Percentiles rank a stretch among this genome's conserved stretches.
Conservation (phyloP, 2,329 filamentous ascomycete genomes). For the Cercospora janseana region DNA sequence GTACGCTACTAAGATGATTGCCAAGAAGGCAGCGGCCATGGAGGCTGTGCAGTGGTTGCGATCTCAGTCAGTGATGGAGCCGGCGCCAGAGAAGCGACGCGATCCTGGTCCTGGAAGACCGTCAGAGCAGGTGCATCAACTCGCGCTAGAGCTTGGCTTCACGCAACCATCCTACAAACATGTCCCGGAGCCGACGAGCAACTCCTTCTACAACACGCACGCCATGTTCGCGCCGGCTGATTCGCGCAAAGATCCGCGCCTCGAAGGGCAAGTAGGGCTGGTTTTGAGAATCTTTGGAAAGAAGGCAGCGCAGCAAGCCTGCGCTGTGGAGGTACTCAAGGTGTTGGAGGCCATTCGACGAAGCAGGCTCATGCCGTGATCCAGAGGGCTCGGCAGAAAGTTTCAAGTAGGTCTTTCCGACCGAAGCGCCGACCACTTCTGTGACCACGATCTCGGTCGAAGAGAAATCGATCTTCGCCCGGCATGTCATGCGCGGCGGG, state of each 20-base stretch:
- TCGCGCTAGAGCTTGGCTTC: slow-evolving; percentile 30
- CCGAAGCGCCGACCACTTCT: too few species aligned
- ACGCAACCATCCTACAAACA: slow-evolving; percentile 26
- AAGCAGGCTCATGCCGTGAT: slow-evolving; percentile 6
- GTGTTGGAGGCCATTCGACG: slow-evolving; percentile 40
- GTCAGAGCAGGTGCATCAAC: slow-evolving; percentile 25
- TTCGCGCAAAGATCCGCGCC: slow-evolving; percentile 25
- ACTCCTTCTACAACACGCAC: slow-evolving; percentile 38
- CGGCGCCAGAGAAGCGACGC: slow-evolving; percentile 13
- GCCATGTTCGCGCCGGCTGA: slow-evolving; percentile 38
- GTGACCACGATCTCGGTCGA: too few species aligned
- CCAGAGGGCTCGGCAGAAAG: neutral
- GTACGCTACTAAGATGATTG: slow-evolving; percentile 44
- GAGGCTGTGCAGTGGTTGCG: slow-evolving; percentile 46
- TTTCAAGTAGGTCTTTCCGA: rapidly evolving
- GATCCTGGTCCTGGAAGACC: slow-evolving; percentile 9
- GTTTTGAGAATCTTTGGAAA: slow-evolving; percentile 47
- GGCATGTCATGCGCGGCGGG: too few species aligned
- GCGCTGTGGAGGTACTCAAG: slow-evolving; percentile 44
- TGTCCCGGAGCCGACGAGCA: slow-evolving; percentile 14
- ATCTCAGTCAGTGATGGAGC: slow-evolving; percentile 30
- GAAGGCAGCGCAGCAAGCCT: slow-evolving; percentile 51
- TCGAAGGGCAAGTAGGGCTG: slow-evolving; percentile 43
- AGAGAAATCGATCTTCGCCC: too few species aligned
- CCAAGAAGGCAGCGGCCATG: slow-evolving; percentile 43